Base-by-base conservation (phyloP, 2,329 filamentous ascomycete species). In the Teratosphaeria nubilosa region DNA sequence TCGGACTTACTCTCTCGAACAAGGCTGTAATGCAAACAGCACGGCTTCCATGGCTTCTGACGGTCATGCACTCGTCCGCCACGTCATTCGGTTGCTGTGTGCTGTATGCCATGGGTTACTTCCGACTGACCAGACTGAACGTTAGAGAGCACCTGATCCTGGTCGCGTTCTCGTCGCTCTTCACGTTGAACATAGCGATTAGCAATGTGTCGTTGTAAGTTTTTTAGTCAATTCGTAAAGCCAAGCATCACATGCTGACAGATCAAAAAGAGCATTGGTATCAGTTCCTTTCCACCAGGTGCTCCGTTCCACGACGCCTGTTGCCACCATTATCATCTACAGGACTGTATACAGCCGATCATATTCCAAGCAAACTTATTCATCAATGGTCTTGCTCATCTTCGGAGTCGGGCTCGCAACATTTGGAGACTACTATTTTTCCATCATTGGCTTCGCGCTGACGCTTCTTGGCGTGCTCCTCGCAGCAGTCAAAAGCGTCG, bases 261-360 rank as follows among this genome's bases (percentile, higher is more conserved):
- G 41, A 20, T 48, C n/a, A 13, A 48, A 48, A 3, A 55, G 54
- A 9, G 55, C 56, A 53, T 41, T 83, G 77, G 82, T 83, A 41
- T 85, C 83, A 0, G 80, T 86, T n/a, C 80, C 83, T 1, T 86
- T 86, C 70, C 84, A 85, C 70, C 83, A 86, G 69, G 82, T 84
- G 59, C 79, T 85, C 70, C 79, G 83, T 62, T 83, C 83, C 60
- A 81, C 82, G 22, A 81, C 78, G 60, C 83, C 83, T 30, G 77
- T 85, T 65, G 82, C 85, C 68, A 84, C 83, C 56, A 80, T 85
- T 58, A 69, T 83, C 62, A 83, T 86, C 68, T 84, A 82, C 74
- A 79, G 80, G 55, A 66, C 81, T 55, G 77, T 77, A 67, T 84
- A 81, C 68, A 70, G 74, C 60, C 79, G 81, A 56, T 78, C 75